Conservation (phyloP, 2,329 filamentous ascomycete genomes). For the Dothistroma pini region DNA sequence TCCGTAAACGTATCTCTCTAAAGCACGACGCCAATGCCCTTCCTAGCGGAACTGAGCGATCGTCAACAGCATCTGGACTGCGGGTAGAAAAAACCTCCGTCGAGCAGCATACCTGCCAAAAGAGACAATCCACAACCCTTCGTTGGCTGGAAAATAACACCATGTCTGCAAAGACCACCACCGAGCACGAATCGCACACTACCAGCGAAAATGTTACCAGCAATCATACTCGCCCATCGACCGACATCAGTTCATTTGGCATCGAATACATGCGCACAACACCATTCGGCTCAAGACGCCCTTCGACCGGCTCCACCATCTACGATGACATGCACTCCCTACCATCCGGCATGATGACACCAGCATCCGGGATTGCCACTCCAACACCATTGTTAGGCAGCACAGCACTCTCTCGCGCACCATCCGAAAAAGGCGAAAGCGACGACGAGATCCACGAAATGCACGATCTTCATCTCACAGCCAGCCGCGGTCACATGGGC, state of each 20-base stretch:
- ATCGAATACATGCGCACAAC: conserved; percentile 14
- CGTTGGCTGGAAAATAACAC: background rate
- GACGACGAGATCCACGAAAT: conserved; percentile 16
- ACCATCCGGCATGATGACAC: background rate
- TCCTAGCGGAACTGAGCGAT: conserved; percentile 9
- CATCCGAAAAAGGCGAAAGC: conserved; percentile 11
- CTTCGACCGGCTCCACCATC: conserved; percentile 10
- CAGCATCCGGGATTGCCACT: conserved; percentile 15
- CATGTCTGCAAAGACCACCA: conserved; percentile 5
- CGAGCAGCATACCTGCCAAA: background rate
- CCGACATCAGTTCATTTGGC: conserved; percentile 15
- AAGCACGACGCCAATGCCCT: conserved; percentile 8
- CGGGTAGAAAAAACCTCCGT: conserved; percentile 3
- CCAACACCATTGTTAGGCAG: conserved; percentile 16
- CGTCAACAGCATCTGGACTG: conserved; percentile 19
- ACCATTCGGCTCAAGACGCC: conserved; percentile 10
- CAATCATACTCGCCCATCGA: background rate
- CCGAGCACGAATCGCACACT: conserved; percentile 3
- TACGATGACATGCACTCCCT: conserved; percentile 5
- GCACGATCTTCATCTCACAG: background rate
- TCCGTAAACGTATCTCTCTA: background rate
- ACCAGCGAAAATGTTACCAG: background rate
- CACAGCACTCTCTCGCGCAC: conserved; percentile 10
- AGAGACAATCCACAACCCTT: background rate
- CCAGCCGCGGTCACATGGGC: conserved; percentile 17